Evolutionary conservation across 1,284 basidiomycete genomes (phyloP).

Genomic region (Naganishia liquefaciens): DNA sequence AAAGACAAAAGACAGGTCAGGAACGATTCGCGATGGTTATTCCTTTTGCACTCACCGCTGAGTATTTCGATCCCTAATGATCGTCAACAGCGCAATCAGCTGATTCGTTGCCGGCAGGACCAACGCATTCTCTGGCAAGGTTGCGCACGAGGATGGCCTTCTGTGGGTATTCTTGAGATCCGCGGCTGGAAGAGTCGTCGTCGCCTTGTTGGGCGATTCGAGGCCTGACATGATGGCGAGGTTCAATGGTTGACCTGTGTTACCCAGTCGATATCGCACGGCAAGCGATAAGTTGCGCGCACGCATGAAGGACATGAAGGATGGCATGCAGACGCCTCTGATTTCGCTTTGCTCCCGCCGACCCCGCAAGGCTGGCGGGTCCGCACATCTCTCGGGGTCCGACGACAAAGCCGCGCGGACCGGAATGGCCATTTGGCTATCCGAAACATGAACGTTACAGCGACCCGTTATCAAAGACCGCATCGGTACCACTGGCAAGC

Average conservation of each 20-base stretch:
- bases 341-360: no score
- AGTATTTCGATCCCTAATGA: constrained; percentile 85
- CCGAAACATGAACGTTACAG: constrained; percentile 14
- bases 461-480: neutral
- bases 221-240: constrained; percentile 1
- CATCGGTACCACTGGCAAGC: neutral
- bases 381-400: no score
- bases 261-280: no score
- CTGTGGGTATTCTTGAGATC: constrained; percentile 37
- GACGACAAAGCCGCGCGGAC: no score
- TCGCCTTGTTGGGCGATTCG: constrained; percentile 5
- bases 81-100: constrained; percentile 92
- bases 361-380: no score
- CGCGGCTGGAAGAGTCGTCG: constrained; percentile 25
- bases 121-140: constrained; percentile 48
- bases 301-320: neutral
- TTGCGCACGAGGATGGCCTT: constrained; percentile 38
- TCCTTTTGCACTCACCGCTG: constrained; percentile 48
- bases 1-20: no score
- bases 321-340: neutral
- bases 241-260: no score
- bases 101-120: constrained; percentile 67
- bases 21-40: no score
- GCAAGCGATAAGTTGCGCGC: no score
- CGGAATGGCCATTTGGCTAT: no score